Evolutionary conservation across 192 early-diverging fungal genomes (phyloP), one percentile per base, ranked within the genome.

Genomic region (Cladochytrium replicatum): DNA sequence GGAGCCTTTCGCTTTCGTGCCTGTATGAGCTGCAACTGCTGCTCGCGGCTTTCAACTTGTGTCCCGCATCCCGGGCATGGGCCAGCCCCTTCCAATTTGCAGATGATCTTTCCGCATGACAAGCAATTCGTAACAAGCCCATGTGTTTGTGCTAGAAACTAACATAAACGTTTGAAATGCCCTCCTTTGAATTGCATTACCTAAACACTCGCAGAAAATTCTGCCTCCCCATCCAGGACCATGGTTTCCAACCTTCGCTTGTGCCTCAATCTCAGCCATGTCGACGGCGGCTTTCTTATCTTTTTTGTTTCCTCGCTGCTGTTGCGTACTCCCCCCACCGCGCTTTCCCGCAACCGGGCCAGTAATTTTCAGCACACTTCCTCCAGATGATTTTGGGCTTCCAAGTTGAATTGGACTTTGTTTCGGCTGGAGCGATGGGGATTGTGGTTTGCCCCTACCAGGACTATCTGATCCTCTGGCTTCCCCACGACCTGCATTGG

Each of bases 41-140:
- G 69, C 29, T 53, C 24, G 8, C 50, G 44, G 2, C 61, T 61
- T 24, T 54, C 49, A 1, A 72, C 65, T 3, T 53, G 49, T 13
- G 55, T 57, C 2, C 69, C 69, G 31, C 69, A 72, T 19, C 32
- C 50, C 6, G 65, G 53, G 29, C 69, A 72, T 5, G 69, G 69
- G 6, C 69, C 69, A 21, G 55, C 54, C 5, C 65, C 69, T 42
- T 72, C 69, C 6, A 72, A 34, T 2, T 50, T 29, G 50, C 71
- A 73, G 8, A 73, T 43, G 39, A 73, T 67, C 41, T 67, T 73
- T 38, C 71, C 71, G 32, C 71, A 73, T 2, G 11, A 60, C 13
- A 73, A 28, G 43, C 71, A 73, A 45, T 73, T 73, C 3, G 66
- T 66, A 9, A 73, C 23, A 8, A 73, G 54, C 7, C 64, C 61